phyloP scores from a whole-genome alignment of 768 basidiomycete genomes.

The Sistotremastrum niveocremeum region DNA sequence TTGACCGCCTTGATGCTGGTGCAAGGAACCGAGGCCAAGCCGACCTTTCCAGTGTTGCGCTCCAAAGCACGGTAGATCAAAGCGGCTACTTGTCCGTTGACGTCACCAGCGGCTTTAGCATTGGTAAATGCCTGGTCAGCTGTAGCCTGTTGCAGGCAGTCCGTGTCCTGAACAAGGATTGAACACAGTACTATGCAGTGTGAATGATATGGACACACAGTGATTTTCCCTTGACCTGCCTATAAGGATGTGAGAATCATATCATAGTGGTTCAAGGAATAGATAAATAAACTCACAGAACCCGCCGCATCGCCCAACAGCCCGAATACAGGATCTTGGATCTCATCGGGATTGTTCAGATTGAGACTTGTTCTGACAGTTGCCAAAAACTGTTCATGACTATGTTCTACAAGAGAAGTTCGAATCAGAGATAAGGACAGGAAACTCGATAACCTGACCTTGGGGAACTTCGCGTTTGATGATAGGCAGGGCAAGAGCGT shows the following conservation, averaged over 20 bases:
- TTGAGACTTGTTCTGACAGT: conserved; percentile 33
- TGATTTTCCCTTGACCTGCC: conserved; percentile 37
- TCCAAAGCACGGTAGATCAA: conserved; percentile 53
- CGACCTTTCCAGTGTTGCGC: conserved; percentile 46
- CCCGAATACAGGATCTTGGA: conserved; percentile 49
- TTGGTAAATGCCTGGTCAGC: conserved; percentile 64
- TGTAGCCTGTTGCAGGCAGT: conserved; percentile 51
- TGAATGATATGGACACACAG: conserved; percentile 19
- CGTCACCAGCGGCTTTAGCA: conserved; percentile 46
- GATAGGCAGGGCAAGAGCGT: conserved; percentile 26
- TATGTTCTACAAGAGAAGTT: conserved; percentile 34
- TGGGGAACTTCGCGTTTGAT: conserved; percentile 51
- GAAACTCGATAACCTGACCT: conserved; percentile 24
- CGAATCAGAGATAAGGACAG: not conserved
- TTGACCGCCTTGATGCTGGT: conserved; percentile 42
- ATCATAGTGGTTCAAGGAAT: no score
- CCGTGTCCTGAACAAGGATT: conserved; percentile 27
- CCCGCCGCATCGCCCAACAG: conserved; percentile 58
- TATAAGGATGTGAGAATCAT: no score
- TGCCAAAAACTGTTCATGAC: conserved; percentile 44
- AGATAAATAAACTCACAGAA: conserved; percentile 6
- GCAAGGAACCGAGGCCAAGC: conserved; percentile 33
- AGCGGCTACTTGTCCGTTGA: conserved; percentile 42
- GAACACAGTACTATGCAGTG: not conserved
- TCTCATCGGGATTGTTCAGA: conserved; percentile 44